These are phyloP conservation scores for Ganoderma resinaceum DNA, from an alignment of 1,284 basidiomycete genomes.

Conservation along the genomic window DNA sequence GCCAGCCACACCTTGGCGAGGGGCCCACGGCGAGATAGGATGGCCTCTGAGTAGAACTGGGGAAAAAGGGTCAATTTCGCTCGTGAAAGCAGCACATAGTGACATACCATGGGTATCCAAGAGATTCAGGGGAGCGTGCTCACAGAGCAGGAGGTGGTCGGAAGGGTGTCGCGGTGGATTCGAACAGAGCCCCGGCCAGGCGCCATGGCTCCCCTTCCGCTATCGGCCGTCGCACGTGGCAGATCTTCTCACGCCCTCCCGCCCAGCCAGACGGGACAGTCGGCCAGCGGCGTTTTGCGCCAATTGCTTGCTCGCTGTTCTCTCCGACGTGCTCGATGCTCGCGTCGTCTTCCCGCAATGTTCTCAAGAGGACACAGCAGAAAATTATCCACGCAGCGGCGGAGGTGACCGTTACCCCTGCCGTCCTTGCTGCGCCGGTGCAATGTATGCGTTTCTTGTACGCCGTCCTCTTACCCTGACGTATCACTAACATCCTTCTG, in stretches of 20 bases:
- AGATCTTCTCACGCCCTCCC: constrained; percentile 10
- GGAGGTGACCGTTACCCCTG: constrained; percentile 12
- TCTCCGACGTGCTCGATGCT: constrained; percentile 42
- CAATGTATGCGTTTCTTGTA: not conserved
- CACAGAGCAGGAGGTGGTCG: constrained; percentile 32
- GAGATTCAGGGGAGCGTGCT: constrained; percentile 29
- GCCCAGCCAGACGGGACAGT: not conserved
- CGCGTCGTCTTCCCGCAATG: constrained; percentile 48
- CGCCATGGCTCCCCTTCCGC: constrained; percentile 2
- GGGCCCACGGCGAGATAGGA: constrained; percentile 92
- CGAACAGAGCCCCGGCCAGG: constrained; percentile 18
- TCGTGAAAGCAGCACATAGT: constrained; percentile 39
- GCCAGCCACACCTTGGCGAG: constrained; percentile 98
- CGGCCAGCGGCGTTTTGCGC: not conserved
- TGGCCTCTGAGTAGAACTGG: constrained; percentile 92
- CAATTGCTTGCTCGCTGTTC: constrained; percentile 11
- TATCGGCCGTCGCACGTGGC: constrained; percentile 18
- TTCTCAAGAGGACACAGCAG: constrained; percentile 37
- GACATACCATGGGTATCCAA: constrained; percentile 36
- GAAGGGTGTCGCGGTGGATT: constrained; percentile 31
- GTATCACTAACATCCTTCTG: not conserved
- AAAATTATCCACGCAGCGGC: constrained; percentile 11
- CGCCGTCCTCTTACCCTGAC: not conserved
- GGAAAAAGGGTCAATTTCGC: not conserved
- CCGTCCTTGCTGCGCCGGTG: not conserved